Base-by-base conservation (phyloP, 208 protist species). In the Leishmania amazonensis region DNA sequence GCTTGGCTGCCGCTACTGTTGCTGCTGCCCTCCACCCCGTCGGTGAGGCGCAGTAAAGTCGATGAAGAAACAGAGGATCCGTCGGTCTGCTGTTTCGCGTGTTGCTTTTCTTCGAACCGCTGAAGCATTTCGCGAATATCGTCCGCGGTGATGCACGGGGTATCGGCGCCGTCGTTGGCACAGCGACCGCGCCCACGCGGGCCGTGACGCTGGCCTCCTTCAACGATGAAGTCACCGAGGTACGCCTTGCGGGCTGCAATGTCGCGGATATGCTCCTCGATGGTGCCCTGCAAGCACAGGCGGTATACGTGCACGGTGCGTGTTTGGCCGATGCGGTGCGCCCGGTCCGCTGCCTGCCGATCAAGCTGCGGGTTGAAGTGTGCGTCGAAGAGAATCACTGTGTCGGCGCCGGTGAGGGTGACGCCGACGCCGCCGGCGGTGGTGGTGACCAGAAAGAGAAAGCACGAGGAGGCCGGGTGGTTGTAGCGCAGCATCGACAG, bases 351-450 rank as follows among this genome's bases (percentile, higher is more conserved):
- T 17, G 98, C 99, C 89, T 99, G 99, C 19, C 99, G 89, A 86
- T 99, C 99, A 54, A 99, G 94, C 83, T 99, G 98, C 24, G 99
- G 99, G 86, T 99, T 99, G 95, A 98, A 99, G 85, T 99, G 98
- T 3, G 90, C 86, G 83, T 99, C 98, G 88, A 97, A 99, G 57
- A 99, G 93, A 76, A 99, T 97, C 35, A 99, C 98, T 38, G 96
- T 98, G 88, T 99, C 97, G 11, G 98, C 92, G 6, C 95, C 99
- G 1, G 98, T 98, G 7, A 99, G 90, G 53, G 99, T 99, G 76
- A 99, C 98, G 68, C 99, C 99, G 8, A 99, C 94, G 42, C 99
- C 99, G 75, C 99, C 99, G 11, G 99, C 98, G 24, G 98, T 96
- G 17, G 99, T 99, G 31, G 94, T 98, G 31, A 99, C 87, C 15